Evolutionary conservation across 257 asterid genomes (phyloP).

Genomic region (Lycium ferocissimum): DNA sequence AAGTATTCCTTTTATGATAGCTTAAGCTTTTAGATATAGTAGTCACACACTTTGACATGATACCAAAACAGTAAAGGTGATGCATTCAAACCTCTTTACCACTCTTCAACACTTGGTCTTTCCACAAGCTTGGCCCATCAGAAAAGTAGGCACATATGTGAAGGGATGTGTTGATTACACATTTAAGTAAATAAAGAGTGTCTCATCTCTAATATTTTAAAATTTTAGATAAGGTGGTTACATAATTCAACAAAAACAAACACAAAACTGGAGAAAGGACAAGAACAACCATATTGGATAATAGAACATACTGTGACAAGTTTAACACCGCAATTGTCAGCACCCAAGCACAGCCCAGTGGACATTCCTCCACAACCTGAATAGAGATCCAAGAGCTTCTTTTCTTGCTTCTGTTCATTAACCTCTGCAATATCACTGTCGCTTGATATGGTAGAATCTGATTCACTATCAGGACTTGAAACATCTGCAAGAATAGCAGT

Average conservation of each 20-base stretch:
- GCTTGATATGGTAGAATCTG: constrained; percentile 66
- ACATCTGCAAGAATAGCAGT: constrained; percentile 44
- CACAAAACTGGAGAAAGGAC: neutral
- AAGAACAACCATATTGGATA: neutral
- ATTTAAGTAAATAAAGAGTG: neutral
- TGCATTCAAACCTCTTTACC: neutral
- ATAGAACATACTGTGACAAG: constrained; percentile 67
- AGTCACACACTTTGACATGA: neutral
- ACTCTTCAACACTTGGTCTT: neutral
- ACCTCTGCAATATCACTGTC: constrained; percentile 46
- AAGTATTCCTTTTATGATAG: neutral
- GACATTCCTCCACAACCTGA: constrained; percentile 99
- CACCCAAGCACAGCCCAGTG: constrained; percentile 86
- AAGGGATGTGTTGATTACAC: neutral
- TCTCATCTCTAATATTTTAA: neutral
- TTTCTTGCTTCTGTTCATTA: constrained; percentile 43
- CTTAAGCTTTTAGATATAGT: neutral
- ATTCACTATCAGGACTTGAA: constrained; percentile 42
- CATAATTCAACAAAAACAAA: neutral
- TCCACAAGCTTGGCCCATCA: neutral
- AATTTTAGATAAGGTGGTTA: neutral
- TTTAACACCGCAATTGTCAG: constrained; percentile 62
- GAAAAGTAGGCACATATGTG: neutral
- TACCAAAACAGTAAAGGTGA: neutral
- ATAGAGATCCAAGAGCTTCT: constrained; percentile 66